A percentile compares a stretch with the other conserved stretches of the same genome.
Evolutionary conservation across 1,284 basidiomycete genomes (phyloP).

Genomic region (Ganoderma leucocontextum): DNA sequence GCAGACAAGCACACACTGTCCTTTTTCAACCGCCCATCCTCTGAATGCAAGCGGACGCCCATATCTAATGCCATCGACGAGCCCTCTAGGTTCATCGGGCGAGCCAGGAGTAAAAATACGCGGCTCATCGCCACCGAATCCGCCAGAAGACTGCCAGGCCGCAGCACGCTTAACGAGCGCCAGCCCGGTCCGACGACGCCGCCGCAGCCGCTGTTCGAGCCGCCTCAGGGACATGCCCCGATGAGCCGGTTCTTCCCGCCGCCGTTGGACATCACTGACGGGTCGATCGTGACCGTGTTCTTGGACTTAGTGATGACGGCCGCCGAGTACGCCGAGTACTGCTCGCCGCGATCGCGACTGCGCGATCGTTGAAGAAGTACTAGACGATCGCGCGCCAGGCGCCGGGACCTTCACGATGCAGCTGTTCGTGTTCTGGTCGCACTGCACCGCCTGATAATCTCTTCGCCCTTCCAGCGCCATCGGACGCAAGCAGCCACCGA

Average conservation of each 20-base stretch:
- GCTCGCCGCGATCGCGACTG: constrained; percentile 44
- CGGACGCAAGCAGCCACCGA: constrained; percentile 69
- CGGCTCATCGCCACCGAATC: constrained; percentile 11
- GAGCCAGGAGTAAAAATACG: neutral
- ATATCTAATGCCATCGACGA: neutral
- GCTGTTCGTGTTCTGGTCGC: constrained; percentile 55
- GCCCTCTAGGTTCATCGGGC: neutral
- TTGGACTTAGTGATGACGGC: constrained; percentile 54
- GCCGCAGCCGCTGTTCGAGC: constrained; percentile 37
- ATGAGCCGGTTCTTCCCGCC: constrained; percentile 38
- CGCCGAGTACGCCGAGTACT: constrained; percentile 62
- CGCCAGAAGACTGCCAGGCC: constrained; percentile 19
- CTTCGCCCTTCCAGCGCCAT: constrained; percentile 66
- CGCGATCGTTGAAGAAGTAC: constrained; percentile 58
- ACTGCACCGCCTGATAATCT: constrained; percentile 62
- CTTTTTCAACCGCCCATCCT: neutral
- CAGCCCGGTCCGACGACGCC: constrained; percentile 23
- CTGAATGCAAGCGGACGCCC: neutral
- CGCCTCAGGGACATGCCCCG: constrained; percentile 43
- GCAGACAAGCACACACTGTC: constrained; percentile 3
- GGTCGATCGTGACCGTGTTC: constrained; percentile 47
- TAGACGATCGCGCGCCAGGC: constrained; percentile 82
- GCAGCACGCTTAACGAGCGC: constrained; percentile 25
- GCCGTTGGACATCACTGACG: constrained; percentile 44
- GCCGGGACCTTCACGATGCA: constrained; percentile 73